A percentile compares a stretch with the other conserved stretches of the same genome.
Evolutionary conservation across 805 yeast species (phyloP).

Genomic region (Martiniozyma abietophila): DNA sequence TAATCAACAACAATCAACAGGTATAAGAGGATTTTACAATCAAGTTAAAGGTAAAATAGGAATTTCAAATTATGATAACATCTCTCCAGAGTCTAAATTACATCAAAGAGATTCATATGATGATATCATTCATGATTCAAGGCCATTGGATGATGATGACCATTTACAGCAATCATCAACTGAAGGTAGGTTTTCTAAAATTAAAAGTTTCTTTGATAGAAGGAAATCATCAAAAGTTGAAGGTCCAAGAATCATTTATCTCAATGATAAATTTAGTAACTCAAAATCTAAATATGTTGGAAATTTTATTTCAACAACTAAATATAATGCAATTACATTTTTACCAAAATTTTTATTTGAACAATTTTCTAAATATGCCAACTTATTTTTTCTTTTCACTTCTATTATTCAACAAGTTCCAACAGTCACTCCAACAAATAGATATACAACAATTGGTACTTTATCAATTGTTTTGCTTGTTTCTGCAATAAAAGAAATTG

Average conservation of each 20-base stretch:
- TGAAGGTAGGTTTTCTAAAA: constrained; percentile 21
- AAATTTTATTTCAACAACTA: constrained; percentile 90
- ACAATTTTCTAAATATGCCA: constrained; percentile 96
- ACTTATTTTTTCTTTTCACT: constrained; percentile 85
- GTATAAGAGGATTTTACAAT: constrained; percentile 24
- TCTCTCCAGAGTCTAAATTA: constrained; percentile 9
- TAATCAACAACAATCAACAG: constrained; percentile 12
- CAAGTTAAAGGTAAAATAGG: constrained; percentile 22
- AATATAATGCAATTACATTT: constrained; percentile 88
- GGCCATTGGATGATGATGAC: constrained; percentile 21
- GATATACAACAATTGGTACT: constrained; percentile 93
- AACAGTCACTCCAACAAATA: constrained; percentile 87
- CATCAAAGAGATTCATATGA: constrained; percentile 15
- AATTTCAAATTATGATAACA: constrained; percentile 19
- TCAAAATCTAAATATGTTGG: constrained; percentile 49
- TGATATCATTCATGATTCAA: constrained; percentile 18
- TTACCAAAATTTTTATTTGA: constrained; percentile 91
- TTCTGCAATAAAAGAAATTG: constrained; percentile 84
- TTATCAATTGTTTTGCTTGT: constrained; percentile 75
- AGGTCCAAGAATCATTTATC: constrained; percentile 55
- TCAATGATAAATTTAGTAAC: constrained; percentile 57
- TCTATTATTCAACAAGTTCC: constrained; percentile 96
- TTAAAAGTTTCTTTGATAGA: constrained; percentile 20
- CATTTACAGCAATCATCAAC: no score
- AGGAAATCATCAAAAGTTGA: constrained; percentile 15